A percentile compares a stretch with the other conserved stretches of the same genome.
phyloP scores from a whole-genome alignment of 208 protist species.

The Leishmania braziliensis region DNA sequence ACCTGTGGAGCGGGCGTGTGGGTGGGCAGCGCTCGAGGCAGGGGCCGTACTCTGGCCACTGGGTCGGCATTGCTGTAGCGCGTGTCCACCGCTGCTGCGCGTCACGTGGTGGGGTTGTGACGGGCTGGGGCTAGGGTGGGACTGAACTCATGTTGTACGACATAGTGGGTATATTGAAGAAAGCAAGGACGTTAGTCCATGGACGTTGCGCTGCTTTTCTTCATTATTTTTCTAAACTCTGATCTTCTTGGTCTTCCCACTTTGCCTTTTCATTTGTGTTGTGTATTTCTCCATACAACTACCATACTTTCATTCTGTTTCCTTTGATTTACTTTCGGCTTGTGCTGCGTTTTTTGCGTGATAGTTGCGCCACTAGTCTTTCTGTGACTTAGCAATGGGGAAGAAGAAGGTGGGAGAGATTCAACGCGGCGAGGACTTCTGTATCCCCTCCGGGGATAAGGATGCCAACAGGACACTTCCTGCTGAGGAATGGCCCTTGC shows the following conservation, averaged over 20 bases:
- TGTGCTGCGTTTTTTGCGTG: background rate
- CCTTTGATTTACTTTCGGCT: background rate
- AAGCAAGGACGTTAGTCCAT: background rate
- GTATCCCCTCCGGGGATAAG: slow-evolving; percentile 65
- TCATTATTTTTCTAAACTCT: background rate
- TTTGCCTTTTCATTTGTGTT: background rate
- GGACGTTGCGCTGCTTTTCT: background rate
- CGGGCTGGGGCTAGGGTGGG: background rate
- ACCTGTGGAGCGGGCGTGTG: too few species aligned
- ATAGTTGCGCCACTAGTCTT: background rate
- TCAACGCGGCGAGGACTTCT: slow-evolving; percentile 80
- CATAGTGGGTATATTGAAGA: too few species aligned
- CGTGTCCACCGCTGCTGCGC: background rate
- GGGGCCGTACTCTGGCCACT: background rate
- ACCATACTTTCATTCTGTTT: slow-evolving; percentile 1
- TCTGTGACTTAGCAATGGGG: slow-evolving; percentile 44
- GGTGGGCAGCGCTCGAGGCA: background rate
- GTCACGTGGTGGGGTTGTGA: background rate
- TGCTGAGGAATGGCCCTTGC: slow-evolving; percentile 97
- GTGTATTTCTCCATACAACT: background rate
- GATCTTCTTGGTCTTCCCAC: background rate
- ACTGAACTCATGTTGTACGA: background rate
- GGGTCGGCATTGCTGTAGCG: background rate
- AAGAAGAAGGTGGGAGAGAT: slow-evolving; percentile 79
- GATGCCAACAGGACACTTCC: slow-evolving; percentile 69